phyloP scores from a whole-genome alignment of 495 filamentous ascomycete genomes.

The Talaromyces liani region DNA sequence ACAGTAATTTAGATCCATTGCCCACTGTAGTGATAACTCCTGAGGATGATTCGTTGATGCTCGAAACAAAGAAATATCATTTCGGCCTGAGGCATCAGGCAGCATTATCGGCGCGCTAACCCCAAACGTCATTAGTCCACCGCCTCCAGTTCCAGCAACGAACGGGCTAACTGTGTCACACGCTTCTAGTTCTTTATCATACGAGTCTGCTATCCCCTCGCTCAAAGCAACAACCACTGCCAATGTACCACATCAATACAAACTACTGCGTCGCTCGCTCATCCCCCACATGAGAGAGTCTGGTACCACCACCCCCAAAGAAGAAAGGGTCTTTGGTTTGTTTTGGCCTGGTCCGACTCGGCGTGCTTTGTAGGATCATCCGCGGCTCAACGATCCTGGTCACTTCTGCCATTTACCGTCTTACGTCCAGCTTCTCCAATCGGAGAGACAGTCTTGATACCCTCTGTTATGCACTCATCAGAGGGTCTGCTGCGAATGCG shows the following conservation, averaged over 20 bases:
- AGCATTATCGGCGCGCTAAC: neutral
- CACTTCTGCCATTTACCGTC: neutral
- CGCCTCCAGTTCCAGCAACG: neutral
- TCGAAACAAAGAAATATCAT: neutral
- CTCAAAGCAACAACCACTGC: neutral
- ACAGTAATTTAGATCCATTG: neutral
- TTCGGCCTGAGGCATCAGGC: neutral
- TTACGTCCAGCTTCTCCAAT: neutral
- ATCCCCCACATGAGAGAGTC: neutral
- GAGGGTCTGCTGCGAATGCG: slow-evolving; percentile 1
- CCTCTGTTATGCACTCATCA: slow-evolving; percentile 2
- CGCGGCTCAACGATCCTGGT: neutral
- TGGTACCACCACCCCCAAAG: neutral
- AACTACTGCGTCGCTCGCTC: neutral
- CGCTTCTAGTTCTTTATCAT: neutral
- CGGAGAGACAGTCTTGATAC: neutral
- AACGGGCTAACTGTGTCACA: neutral
- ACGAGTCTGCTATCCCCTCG: neutral
- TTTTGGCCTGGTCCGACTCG: neutral
- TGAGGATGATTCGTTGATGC: no score
- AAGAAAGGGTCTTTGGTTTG: neutral
- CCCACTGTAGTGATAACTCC: neutral
- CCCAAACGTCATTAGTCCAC: neutral
- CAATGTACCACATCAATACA: neutral
- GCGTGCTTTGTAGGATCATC: neutral